Conservation (phyloP, 192 early-diverging fungal species). For the Cladochytrium replicatum region DNA sequence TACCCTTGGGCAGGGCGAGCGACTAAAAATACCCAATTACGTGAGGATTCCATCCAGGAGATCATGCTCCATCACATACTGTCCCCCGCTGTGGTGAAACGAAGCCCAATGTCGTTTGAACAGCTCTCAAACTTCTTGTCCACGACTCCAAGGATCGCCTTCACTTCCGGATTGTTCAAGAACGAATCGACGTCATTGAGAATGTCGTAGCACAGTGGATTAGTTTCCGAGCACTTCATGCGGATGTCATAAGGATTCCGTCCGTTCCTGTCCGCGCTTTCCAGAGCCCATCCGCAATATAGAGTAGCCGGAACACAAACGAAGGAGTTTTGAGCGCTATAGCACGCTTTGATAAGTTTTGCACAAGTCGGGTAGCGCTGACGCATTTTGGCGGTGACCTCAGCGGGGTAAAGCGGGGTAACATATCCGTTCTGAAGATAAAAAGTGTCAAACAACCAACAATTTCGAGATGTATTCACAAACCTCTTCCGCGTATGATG, state of each 20-base stretch:
- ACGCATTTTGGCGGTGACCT: too few relatives aligned
- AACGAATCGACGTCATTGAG: constrained; percentile 20
- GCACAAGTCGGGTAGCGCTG: constrained; percentile 63
- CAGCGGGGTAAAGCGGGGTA: too few relatives aligned
- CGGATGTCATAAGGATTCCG: constrained; percentile 95
- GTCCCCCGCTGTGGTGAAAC: constrained; percentile 77
- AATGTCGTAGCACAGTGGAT: constrained; percentile 62
- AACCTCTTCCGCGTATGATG: too few relatives aligned
- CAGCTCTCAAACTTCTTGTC: constrained; percentile 69
- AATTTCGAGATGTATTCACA: too few relatives aligned
- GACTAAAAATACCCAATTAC: too few relatives aligned
- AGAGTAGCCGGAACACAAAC: constrained; percentile 74
- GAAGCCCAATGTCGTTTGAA: constrained; percentile 67
- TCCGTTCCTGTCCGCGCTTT: not conserved
- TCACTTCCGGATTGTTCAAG: not conserved
- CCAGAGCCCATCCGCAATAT: constrained; percentile 56
- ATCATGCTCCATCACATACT: constrained; percentile 60
- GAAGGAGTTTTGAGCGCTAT: constrained; percentile 65
- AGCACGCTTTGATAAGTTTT: constrained; percentile 68
- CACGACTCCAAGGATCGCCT: not conserved
- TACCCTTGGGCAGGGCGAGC: too few relatives aligned
- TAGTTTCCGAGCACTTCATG: constrained; percentile 63
- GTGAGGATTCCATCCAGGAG: constrained; percentile 25
- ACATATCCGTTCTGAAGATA: too few relatives aligned
- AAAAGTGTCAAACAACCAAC: too few relatives aligned